Evolutionary conservation across 805 yeast species (phyloP).

Genomic region (Komagataella pastoris): DNA sequence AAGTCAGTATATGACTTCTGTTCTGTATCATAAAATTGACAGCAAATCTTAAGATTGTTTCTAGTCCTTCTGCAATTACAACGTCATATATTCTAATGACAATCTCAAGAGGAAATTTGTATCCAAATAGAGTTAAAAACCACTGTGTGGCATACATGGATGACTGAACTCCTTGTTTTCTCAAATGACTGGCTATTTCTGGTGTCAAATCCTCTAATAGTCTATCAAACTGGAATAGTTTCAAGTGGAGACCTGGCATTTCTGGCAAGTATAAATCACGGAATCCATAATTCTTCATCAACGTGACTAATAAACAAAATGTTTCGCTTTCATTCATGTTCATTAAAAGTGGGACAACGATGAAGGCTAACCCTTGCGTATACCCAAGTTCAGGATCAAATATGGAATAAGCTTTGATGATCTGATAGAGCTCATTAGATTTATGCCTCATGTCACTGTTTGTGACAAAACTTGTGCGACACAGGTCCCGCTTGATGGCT

Average conservation of each 20-base stretch:
- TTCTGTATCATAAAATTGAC: constrained; percentile 67
- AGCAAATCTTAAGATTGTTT: constrained; percentile 74
- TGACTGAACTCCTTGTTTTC: constrained; percentile 77
- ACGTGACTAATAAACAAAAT: constrained; percentile 62
- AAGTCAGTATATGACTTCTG: constrained; percentile 37
- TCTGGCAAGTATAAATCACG: constrained; percentile 71
- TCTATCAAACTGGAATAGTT: constrained; percentile 83
- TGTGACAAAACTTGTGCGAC: constrained; percentile 75
- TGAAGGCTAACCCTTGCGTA: constrained; percentile 96
- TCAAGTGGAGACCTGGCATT: constrained; percentile 85
- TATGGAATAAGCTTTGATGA: constrained; percentile 73
- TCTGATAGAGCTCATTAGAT: constrained; percentile 50
- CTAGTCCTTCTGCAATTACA: constrained; percentile 83
- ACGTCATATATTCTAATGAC: constrained; percentile 82
- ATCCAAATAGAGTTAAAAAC: constrained; percentile 91
- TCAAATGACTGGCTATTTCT: constrained; percentile 56
- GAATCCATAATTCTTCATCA: constrained; percentile 79
- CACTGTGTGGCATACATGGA: constrained; percentile 98
- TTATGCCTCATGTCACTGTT: constrained; percentile 38
- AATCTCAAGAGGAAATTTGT: constrained; percentile 83
- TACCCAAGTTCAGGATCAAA: constrained; percentile 92
- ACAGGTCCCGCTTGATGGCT: constrained; percentile 68
- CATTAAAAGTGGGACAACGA: constrained; percentile 72
- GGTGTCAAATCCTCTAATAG: constrained; percentile 71
- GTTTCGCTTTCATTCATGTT: constrained; percentile 78